A percentile compares a stretch with the other conserved stretches of the same genome.
These are phyloP conservation scores for Yarrowia galli DNA, from an alignment of 1,139 yeast genomes.

Conservation along the genomic window DNA sequence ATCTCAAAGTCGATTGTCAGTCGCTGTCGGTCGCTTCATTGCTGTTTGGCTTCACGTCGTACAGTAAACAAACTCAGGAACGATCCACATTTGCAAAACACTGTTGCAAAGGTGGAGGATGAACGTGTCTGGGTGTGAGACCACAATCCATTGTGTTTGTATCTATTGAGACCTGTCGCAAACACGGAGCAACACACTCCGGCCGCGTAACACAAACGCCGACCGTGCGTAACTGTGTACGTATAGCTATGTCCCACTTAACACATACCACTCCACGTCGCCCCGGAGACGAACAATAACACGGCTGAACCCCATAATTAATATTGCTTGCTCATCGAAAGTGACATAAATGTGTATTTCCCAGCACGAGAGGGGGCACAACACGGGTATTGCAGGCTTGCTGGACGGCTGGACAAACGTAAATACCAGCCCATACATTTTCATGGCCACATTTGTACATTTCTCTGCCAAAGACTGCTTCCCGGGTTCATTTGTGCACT, in stretches of 20 bases:
- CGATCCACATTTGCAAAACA: conserved; percentile 24
- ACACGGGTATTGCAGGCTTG: not conserved
- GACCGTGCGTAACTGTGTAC: not conserved
- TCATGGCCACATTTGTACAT: not conserved
- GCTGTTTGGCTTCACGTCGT: conserved; percentile 2
- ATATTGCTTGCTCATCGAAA: conserved; percentile 28
- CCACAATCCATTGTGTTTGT: not conserved
- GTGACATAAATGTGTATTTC: conserved; percentile 1
- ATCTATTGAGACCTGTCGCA: not conserved
- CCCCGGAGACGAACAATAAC: not conserved
- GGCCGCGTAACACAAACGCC: not conserved
- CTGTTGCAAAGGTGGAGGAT: not conserved
- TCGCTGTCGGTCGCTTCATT: not conserved
- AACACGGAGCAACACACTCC: not conserved
- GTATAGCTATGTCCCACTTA: not conserved
- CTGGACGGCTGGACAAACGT: not conserved
- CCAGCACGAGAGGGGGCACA: not conserved
- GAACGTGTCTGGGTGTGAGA: not conserved
- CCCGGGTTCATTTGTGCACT: not conserved
- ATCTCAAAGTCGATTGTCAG: not conserved
- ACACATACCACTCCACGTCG: too few species aligned
- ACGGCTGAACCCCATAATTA: not conserved
- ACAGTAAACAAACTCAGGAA: conserved; percentile 26
- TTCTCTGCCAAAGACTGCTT: not conserved
- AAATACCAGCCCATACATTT: not conserved